These are phyloP conservation scores for Schizophyllum amplum DNA, from an alignment of 1,284 basidiomycete species.

Conservation along the genomic window DNA sequence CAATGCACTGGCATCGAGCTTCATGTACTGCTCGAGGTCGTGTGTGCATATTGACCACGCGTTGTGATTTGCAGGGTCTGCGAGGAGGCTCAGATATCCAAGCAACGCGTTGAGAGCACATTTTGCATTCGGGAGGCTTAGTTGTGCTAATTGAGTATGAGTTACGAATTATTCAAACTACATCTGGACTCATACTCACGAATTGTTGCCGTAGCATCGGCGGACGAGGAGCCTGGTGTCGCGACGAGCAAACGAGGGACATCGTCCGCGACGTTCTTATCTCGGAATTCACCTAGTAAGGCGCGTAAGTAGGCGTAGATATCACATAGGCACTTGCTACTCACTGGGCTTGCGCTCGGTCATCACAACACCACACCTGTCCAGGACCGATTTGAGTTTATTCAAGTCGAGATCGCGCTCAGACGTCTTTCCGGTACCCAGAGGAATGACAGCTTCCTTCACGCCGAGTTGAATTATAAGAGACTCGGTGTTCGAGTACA, in stretches of 20 bases:
- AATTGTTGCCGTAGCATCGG: conserved; percentile 39
- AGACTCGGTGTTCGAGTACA: conserved; percentile 96
- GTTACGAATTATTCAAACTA: neutral
- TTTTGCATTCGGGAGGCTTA: conserved; percentile 74
- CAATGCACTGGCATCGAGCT: conserved; percentile 90
- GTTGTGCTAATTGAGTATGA: conserved; percentile 50
- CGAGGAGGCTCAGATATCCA: conserved; percentile 77
- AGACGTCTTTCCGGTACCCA: conserved; percentile 63
- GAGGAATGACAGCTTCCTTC: conserved; percentile 82
- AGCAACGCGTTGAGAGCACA: conserved; percentile 78
- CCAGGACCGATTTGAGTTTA: conserved; percentile 79
- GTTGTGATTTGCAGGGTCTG: conserved; percentile 76
- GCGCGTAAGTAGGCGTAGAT: neutral
- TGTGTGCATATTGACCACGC: conserved; percentile 81
- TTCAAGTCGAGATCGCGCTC: conserved; percentile 82
- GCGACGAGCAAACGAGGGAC: conserved; percentile 67
- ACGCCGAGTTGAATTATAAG: conserved; percentile 94
- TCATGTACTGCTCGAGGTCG: conserved; percentile 93
- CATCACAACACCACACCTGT: conserved; percentile 86
- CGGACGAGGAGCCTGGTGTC: conserved; percentile 26
- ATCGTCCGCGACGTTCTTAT: conserved; percentile 81
- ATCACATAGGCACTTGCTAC: conserved; percentile 19
- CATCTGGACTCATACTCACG: conserved; percentile 26
- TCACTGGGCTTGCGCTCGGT: conserved; percentile 82
- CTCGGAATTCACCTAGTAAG: conserved; percentile 70